Conservation (phyloP, 345 rosid species). For the Triadica sebifera region DNA sequence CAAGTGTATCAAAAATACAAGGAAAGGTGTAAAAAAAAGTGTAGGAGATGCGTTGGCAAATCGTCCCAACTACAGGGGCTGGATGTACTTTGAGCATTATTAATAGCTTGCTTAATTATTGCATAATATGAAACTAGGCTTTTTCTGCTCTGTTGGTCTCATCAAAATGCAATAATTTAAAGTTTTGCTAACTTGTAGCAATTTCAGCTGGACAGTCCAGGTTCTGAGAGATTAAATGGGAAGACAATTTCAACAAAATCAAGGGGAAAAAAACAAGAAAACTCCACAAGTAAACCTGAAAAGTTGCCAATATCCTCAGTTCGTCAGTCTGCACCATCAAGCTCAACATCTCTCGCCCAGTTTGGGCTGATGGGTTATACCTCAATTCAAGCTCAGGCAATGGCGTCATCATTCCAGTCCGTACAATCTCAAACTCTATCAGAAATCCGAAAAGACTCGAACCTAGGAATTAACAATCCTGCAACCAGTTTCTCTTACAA, state of each 20-base stretch:
- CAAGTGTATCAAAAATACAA: too few relatives aligned
- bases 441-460: conserved; percentile 8
- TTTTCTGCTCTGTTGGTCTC: background rate
- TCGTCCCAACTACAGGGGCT: conserved; percentile 14
- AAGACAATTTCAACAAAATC: conserved; percentile 33
- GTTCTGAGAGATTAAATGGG: conserved; percentile 19
- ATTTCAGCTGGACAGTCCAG: conserved; percentile 25
- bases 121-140: background rate
- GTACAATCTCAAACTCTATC: too few relatives aligned
- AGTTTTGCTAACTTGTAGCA: background rate
- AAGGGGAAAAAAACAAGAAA: conserved; percentile 34
- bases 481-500: conserved; percentile 30
- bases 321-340: conserved; percentile 22
- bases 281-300: conserved; percentile 17
- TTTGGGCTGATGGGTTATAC: conserved; percentile 38
- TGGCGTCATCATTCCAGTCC: conserved; percentile 28
- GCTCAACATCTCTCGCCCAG: conserved; percentile 18
- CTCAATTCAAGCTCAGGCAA: conserved; percentile 29
- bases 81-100: too few relatives aligned
- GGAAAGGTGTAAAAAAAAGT: too few relatives aligned
- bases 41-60: conserved; percentile 19
- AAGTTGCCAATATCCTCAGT: conserved; percentile 20
- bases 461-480: conserved; percentile 3
- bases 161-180: background rate
- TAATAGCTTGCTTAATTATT: background rate